Evolutionary conservation across 768 basidiomycete species (phyloP), one percentile per base, ranked within the genome.

Genomic region (Psilocybe sp.): DNA sequence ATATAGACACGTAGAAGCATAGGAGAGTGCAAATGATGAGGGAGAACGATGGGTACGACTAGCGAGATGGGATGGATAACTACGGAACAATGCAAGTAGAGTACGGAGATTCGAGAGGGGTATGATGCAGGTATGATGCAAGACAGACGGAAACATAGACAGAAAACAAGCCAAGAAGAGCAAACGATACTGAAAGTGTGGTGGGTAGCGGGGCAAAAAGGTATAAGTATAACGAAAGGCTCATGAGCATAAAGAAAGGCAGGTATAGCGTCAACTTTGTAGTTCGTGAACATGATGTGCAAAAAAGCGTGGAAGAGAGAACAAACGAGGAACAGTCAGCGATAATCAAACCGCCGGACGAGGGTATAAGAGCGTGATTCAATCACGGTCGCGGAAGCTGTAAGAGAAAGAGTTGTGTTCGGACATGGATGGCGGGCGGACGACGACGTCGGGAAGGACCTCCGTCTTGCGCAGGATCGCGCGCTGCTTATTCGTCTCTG

Each of bases 401-500:
- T 78, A 77, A 40, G 65, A 67, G 47, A 72, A 75, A 15, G 63
- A 73, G 47, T 65, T 67, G 52, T 75, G 73, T 42, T 80, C 73
- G 53, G 65, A 68, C 40, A 64, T 70, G 10, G 82, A 85, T 12
- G 83, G 83, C 9, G 83, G 82, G 15, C 83, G 73, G 46, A 86
- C 73, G 47, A 84, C 73, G 23, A 86, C 81, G 36, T 78, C 73
- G 31, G 85, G 84, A 28, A 86, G 65, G 44, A 74, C 69, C 69
- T 84, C 83, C 35, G 64, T 67, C 64, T 76, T 75, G 59, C 81
- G 71, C 54, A 85, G 73, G 48, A 74, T 58, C 40, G 78, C 83
- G 47, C 84, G 80, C 62, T 78, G 65, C 65, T 81, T 85, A 61
- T 71, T 75, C 32, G 85, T 86, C 53, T 87, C 84, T 33, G 79